These are phyloP conservation scores for Ogataea saltuana DNA, from an alignment of 805 yeast genomes.

Conservation along the genomic window DNA sequence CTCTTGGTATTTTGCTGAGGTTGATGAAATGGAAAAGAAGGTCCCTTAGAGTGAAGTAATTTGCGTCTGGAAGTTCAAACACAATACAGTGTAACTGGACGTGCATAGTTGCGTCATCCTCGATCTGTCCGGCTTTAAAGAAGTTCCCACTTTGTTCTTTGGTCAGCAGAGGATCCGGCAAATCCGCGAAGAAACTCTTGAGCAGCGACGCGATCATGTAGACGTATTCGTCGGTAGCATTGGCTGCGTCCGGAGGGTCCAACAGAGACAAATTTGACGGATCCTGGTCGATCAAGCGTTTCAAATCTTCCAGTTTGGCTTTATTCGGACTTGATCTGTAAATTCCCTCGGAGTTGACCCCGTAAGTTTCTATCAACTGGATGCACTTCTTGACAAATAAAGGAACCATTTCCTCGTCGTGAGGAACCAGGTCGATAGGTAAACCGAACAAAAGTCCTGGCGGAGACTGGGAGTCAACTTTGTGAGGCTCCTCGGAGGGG, in stretches of 20 bases:
- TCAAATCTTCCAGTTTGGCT: slow-evolving; percentile 69
- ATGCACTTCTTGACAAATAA: slow-evolving; percentile 86
- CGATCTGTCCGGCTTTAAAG: slow-evolving; percentile 68
- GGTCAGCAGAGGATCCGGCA: slow-evolving; percentile 87
- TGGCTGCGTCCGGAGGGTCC: slow-evolving; percentile 54
- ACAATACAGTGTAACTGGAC: slow-evolving; percentile 86
- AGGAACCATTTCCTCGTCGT: slow-evolving; percentile 91
- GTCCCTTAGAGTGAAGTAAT: slow-evolving; percentile 87
- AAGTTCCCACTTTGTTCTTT: slow-evolving; percentile 59
- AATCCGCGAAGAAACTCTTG: slow-evolving; percentile 76
- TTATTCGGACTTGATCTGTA: slow-evolving; percentile 84
- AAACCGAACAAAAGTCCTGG: slow-evolving; percentile 69
- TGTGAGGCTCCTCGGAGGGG: neutral
- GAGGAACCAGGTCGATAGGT: slow-evolving; percentile 75
- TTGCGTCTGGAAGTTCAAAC: slow-evolving; percentile 90
- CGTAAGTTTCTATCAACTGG: slow-evolving; percentile 80
- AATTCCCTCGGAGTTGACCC: slow-evolving; percentile 84
- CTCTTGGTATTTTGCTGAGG: slow-evolving; percentile 45
- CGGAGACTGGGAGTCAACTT: slow-evolving; percentile 5
- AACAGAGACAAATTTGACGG: slow-evolving; percentile 59
- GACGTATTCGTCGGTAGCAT: slow-evolving; percentile 75
- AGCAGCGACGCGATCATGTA: slow-evolving; percentile 85
- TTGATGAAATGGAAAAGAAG: slow-evolving; percentile 72
- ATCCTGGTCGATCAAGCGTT: slow-evolving; percentile 69
- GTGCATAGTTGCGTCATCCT: slow-evolving; percentile 54